Evolutionary conservation across 2,329 filamentous ascomycete species (phyloP).

Genomic region (Penicillium polonicum): DNA sequence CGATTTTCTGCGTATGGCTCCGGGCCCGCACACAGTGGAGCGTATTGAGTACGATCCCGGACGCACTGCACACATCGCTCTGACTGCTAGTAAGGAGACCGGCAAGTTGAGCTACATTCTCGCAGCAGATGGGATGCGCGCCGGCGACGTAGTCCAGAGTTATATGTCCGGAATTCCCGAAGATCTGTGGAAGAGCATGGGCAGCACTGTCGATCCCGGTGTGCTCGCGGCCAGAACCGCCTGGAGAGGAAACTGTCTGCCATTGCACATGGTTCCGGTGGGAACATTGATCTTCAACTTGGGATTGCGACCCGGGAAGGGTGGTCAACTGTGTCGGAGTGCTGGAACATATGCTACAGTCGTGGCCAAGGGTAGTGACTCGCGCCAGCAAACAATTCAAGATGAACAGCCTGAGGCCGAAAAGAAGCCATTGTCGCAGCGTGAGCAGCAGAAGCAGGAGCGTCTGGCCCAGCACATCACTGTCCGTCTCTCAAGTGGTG

Average conservation of each 20-base stretch:
- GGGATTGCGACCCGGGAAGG: slow-evolving; percentile 67
- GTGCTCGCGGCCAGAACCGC: slow-evolving; percentile 92
- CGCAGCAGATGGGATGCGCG: slow-evolving; percentile 89
- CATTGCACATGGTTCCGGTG: slow-evolving; percentile 91
- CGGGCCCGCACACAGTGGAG: slow-evolving; percentile 84
- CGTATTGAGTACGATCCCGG: slow-evolving; percentile 95
- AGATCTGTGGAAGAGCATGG: slow-evolving; percentile 86
- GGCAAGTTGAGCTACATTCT: slow-evolving; percentile 84
- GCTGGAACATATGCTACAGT: slow-evolving; percentile 90
- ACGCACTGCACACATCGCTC: slow-evolving; percentile 87
- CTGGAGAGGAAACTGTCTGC: slow-evolving; percentile 90
- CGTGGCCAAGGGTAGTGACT: slow-evolving; percentile 72
- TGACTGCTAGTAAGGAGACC: slow-evolving; percentile 73
- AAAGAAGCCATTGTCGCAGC: slow-evolving; percentile 37
- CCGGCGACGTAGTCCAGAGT: slow-evolving; percentile 88
- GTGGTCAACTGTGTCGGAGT: slow-evolving; percentile 88
- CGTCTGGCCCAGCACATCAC: slow-evolving; percentile 76
- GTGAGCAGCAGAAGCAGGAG: slow-evolving; percentile 44
- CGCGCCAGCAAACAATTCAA: slow-evolving; percentile 59
- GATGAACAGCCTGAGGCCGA: slow-evolving; percentile 46
- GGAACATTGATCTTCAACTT: slow-evolving; percentile 93
- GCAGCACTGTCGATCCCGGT: slow-evolving; percentile 88
- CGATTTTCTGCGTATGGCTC: slow-evolving; percentile 76
- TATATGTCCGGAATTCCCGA: slow-evolving; percentile 86
- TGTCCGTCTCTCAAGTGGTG: slow-evolving; percentile 85